Evolutionary conservation across 106 monocot genomes (phyloP).

Genomic region (Platanthera zijinensis): DNA sequence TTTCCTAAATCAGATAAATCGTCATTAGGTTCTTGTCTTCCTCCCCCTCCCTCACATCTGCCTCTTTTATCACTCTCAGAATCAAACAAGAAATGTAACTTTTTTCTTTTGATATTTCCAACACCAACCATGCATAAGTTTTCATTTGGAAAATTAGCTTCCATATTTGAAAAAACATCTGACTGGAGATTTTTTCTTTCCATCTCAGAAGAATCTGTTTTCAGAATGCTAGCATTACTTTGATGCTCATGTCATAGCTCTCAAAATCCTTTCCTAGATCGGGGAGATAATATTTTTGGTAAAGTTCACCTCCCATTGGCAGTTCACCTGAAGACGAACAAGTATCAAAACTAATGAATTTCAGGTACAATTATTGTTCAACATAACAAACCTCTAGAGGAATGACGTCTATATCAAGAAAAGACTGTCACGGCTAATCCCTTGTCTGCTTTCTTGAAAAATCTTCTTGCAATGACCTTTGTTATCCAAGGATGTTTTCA

Average conservation of each 20-base stretch:
- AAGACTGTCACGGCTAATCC: constrained; percentile 12
- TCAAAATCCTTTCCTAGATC: not conserved
- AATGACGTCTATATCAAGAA: constrained; percentile 13
- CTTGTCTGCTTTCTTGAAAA: constrained; percentile 15
- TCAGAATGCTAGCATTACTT: constrained; percentile 11
- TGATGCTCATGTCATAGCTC: constrained; percentile 5
- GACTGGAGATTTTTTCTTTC: not conserved
- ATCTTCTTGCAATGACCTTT: constrained; percentile 22
- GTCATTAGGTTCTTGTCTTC: constrained; percentile 2
- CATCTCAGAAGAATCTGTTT: constrained; percentile 9
- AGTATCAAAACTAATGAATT: constrained; percentile 6
- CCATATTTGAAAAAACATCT: constrained; percentile 10
- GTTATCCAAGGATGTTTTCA: constrained; percentile 26
- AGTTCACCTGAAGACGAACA: constrained; percentile 2
- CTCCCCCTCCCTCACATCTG: constrained; percentile 2
- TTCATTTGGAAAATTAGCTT: constrained; percentile 5
- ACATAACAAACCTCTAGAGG: constrained; percentile 16
- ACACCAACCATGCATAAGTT: constrained; percentile 7
- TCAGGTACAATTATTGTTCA: constrained; percentile 7
- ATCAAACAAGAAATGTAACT: not conserved
- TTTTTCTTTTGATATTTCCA: not conserved
- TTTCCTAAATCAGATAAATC: constrained; percentile 13
- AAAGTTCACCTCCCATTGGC: constrained; percentile 3
- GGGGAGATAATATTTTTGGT: constrained; percentile 8
- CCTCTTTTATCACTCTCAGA: constrained; percentile 13